Conservation (phyloP, 495 filamentous ascomycete genomes). For the Hypoxylon crocopeplum region DNA sequence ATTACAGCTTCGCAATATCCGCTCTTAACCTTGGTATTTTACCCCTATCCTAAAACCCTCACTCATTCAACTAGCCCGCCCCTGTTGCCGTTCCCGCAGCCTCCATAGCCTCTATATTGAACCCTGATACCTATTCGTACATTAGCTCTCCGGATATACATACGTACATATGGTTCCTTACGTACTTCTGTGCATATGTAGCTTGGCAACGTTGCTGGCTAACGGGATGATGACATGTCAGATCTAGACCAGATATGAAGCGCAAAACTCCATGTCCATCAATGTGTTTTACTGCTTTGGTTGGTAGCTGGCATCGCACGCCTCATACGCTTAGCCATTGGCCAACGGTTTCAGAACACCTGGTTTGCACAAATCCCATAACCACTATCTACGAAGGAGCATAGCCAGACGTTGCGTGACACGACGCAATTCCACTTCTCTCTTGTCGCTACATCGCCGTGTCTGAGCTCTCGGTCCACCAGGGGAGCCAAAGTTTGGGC, state of each 20-base stretch:
- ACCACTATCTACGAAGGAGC: slow-evolving; percentile 21
- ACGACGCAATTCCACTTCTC: slow-evolving; percentile 34
- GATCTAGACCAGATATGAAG: slow-evolving; percentile 30
- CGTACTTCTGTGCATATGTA: slow-evolving; percentile 9
- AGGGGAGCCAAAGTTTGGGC: slow-evolving; percentile 22
- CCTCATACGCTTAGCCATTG: slow-evolving; percentile 33
- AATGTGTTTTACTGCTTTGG: slow-evolving; percentile 24
- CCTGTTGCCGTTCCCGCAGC: too few species aligned
- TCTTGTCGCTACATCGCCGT: slow-evolving; percentile 24
- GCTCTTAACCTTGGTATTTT: slow-evolving; percentile 1
- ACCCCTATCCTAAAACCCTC: slow-evolving; percentile 12
- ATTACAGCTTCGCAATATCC: background rate
- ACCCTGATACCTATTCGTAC: background rate
- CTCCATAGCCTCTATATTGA: too few species aligned
- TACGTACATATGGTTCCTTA: background rate
- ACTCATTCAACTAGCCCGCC: background rate
- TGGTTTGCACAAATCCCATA: slow-evolving; percentile 33
- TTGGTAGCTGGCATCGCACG: slow-evolving; percentile 32
- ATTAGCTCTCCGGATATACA: slow-evolving; percentile 9
- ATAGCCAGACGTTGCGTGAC: slow-evolving; percentile 36
- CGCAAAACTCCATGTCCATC: slow-evolving; percentile 21
- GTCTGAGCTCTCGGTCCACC: slow-evolving; percentile 21
- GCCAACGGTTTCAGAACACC: slow-evolving; percentile 36
- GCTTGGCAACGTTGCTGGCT: slow-evolving; percentile 35
- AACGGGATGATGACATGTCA: slow-evolving; percentile 40